Conservation (phyloP, 352 stramenopile species). For the Pythium sukuiense region DNA sequence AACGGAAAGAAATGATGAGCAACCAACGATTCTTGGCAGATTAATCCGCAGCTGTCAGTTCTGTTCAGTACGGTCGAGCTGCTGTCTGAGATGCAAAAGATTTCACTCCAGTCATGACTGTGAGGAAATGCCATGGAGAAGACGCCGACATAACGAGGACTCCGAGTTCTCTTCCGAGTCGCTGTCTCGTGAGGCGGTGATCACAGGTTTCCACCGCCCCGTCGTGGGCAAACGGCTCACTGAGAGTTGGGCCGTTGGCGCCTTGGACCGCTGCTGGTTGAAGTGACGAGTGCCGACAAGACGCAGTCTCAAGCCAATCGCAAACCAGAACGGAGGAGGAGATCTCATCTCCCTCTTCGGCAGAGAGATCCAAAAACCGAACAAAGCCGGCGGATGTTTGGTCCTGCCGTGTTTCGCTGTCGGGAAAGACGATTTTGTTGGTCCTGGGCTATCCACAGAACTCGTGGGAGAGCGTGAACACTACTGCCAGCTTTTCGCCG, state of each 20-base stretch:
- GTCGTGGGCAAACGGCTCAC: background rate
- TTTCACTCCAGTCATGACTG: too few species aligned
- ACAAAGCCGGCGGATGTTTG: background rate
- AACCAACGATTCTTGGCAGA: background rate
- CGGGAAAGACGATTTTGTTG: background rate
- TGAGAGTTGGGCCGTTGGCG: background rate
- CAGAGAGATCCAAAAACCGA: background rate
- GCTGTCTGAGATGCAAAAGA: background rate
- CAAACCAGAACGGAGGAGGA: background rate
- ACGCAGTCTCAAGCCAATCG: background rate
- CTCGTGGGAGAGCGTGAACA: background rate
- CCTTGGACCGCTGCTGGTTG: background rate
- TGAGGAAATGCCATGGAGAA: too few species aligned
- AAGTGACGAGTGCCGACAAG: slow-evolving; percentile 6
- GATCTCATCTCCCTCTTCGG: slow-evolving; percentile 1
- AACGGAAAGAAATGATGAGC: background rate
- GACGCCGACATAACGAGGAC: too few species aligned
- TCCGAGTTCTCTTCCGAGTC: too few species aligned
- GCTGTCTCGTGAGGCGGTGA: too few species aligned
- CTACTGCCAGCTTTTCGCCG: too few species aligned
- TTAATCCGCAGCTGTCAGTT: background rate
- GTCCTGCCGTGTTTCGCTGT: background rate
- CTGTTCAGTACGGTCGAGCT: background rate
- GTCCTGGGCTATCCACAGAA: background rate
- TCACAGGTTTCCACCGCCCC: background rate